Conservation (phyloP, 441 rosid genomes). For the Syzygium malaccense region DNA sequence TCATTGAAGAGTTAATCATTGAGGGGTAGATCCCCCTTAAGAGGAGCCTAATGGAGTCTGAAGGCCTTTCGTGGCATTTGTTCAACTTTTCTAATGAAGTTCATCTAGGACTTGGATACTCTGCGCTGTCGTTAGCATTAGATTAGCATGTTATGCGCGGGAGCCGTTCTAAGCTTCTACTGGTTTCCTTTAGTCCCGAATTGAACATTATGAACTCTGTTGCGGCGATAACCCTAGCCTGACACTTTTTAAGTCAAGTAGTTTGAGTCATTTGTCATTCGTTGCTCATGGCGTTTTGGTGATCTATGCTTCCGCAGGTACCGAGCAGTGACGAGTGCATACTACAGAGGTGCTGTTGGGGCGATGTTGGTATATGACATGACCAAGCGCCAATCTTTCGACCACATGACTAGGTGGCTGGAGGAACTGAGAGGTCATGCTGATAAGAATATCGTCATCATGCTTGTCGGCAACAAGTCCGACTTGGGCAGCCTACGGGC, state of each 20-base stretch:
- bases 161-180: background rate
- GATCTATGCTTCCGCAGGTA: conserved; percentile 29
- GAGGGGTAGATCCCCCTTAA: background rate
- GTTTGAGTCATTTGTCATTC: background rate
- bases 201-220: background rate
- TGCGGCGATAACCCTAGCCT: background rate
- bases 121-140: background rate
- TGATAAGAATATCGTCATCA: conserved; percentile 49
- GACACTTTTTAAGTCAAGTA: background rate
- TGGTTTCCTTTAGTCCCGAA: background rate
- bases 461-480: conserved; percentile 50
- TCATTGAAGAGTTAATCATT: background rate
- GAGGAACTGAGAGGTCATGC: conserved; percentile 58
- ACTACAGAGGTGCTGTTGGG: conserved; percentile 53
- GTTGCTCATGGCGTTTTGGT: background rate
- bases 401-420: conserved; percentile 54
- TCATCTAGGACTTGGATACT: background rate
- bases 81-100: background rate
- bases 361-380: conserved; percentile 59
- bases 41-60: background rate
- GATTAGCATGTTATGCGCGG: background rate
- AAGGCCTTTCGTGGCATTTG: background rate
- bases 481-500: conserved; percentile 46
- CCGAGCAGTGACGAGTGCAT: conserved; percentile 55
- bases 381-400: conserved; percentile 57